Percentiles rank a stretch among this genome's conserved stretches.
phyloP scores from a whole-genome alignment of 345 rosid species.

The Eucalyptus globulus region DNA sequence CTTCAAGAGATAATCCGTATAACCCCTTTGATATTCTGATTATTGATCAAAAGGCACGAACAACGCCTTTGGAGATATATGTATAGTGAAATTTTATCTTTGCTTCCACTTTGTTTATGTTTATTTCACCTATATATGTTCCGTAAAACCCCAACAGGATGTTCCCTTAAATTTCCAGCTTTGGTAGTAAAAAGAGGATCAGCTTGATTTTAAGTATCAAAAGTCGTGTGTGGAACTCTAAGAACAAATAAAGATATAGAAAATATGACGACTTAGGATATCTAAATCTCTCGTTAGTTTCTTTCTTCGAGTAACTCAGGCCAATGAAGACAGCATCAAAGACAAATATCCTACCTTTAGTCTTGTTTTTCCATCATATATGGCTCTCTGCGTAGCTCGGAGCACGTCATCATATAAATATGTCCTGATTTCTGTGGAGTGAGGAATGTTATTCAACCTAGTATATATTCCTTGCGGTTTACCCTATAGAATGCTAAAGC shows the following conservation, averaged over 20 bases:
- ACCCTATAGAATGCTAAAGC: constrained; percentile 35
- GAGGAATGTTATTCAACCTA: constrained; percentile 82
- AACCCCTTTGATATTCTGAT: too few relatives aligned
- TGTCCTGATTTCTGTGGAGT: constrained; percentile 77
- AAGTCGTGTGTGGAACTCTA: background rate
- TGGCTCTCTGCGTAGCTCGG: constrained; percentile 61
- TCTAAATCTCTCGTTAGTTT: background rate
- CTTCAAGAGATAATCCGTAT: too few relatives aligned
- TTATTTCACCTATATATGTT: too few relatives aligned
- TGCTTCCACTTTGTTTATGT: too few relatives aligned
- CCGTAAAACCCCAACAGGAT: too few relatives aligned
- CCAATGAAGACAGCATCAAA: background rate
- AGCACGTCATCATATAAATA: constrained; percentile 88
- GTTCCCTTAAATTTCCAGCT: background rate
- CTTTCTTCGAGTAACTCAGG: background rate
- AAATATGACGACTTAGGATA: background rate
- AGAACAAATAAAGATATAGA: background rate
- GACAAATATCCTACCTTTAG: constrained; percentile 30
- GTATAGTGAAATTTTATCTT: too few relatives aligned
- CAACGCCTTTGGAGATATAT: too few relatives aligned
- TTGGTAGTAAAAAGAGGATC: background rate
- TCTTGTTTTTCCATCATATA: constrained; percentile 57
- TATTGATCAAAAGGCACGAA: too few relatives aligned
- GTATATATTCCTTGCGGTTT: constrained; percentile 89
- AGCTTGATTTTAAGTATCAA: background rate